Percentiles rank a stretch among this genome's conserved stretches.
These are phyloP conservation scores for Mercurialis annua DNA, from an alignment of 345 rosid species.

Conservation along the genomic window DNA sequence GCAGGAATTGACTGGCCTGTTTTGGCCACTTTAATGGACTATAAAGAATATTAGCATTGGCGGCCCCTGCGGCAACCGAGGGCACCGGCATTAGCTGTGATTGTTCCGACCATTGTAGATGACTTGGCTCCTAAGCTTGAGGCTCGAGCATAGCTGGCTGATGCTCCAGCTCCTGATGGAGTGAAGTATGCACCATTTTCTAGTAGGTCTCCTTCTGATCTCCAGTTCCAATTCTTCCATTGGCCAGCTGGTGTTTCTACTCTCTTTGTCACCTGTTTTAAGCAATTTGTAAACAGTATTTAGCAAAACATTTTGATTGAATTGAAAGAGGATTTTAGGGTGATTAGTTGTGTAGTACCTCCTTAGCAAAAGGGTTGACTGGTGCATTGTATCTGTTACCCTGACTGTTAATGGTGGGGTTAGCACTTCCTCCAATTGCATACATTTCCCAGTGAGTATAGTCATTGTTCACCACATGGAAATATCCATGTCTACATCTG, in stretches of 20 bases:
- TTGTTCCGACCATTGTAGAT: slow-evolving; percentile 66
- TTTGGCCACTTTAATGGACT: slow-evolving; percentile 21
- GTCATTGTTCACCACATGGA: slow-evolving; percentile 96
- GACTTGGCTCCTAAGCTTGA: slow-evolving; percentile 91
- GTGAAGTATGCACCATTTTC: slow-evolving; percentile 89
- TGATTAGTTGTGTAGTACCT: slow-evolving; percentile 35
- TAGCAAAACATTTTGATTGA: not conserved
- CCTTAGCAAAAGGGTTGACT: slow-evolving; percentile 67
- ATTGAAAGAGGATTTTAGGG: not conserved
- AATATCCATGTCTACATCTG: slow-evolving; percentile 95
- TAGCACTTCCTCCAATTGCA: slow-evolving; percentile 95
- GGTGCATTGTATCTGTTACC: slow-evolving; percentile 93
- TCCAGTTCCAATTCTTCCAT: slow-evolving; percentile 91
- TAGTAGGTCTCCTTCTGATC: slow-evolving; percentile 84
- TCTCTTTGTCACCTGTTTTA: slow-evolving; percentile 77
- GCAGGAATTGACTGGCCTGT: slow-evolving; percentile 20
- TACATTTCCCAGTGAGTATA: slow-evolving; percentile 99
- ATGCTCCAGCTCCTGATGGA: slow-evolving; percentile 75
- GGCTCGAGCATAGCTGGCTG: slow-evolving; percentile 85
- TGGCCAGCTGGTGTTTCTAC: slow-evolving; percentile 48
- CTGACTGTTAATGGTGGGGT: slow-evolving; percentile 93
- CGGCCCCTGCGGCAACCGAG: slow-evolving; percentile 58
- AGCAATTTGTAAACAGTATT: slow-evolving; percentile 1
- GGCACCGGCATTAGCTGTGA: slow-evolving; percentile 75
- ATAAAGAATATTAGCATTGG: slow-evolving; percentile 43